Base-by-base conservation (phyloP, 768 basidiomycete genomes). In the Lentinula edodes region DNA sequence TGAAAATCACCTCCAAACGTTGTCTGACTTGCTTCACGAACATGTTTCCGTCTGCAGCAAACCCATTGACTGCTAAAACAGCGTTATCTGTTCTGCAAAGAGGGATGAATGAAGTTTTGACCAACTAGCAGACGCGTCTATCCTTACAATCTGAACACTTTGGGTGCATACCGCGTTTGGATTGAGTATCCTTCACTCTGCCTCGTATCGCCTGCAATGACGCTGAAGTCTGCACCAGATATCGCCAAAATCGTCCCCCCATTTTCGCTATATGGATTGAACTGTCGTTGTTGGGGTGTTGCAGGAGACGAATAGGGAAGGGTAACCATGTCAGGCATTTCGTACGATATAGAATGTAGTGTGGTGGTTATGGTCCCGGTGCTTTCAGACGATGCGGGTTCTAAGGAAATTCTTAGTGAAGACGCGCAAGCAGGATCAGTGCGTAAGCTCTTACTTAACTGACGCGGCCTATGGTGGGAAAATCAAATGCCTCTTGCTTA, bases 171-270 rank as follows among this genome's bases (percentile, higher is more conserved):
- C 73, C 96, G 83, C 62, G 96, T 97, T 80, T 99, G 96, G 73
- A 99, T 99, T 71, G 80, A 91, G 76, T 92, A 98, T n/a, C 96
- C 96, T 72, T 95, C 91, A 66, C 89, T 93, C 78, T 98, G 97
- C 61, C 96, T 80, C 48, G 96, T 99, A 76, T 99, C 96, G 56
- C 95, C 93, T 5, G 97, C 95, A 68, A 98, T 91, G 71, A 98
- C 94, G 63, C 84, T 84, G 73, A 98, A 98, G 73, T 95, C 91
- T 50, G 86, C 83, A 58, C 96, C 97, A 5, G 95, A 93, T 71
- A 98, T 92, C 70, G 92, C 92, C 68, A 99, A 87, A 75, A 98
- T 96, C 18, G 95, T 95, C 32, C 97, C 96, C 35, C 96, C 96
- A 67, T 98, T 98, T 67, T 93, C 87, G 2, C 87, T 81, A 83